phyloP scores from a whole-genome alignment of 495 filamentous ascomycete species.

The Trichocladium uniseriatum region DNA sequence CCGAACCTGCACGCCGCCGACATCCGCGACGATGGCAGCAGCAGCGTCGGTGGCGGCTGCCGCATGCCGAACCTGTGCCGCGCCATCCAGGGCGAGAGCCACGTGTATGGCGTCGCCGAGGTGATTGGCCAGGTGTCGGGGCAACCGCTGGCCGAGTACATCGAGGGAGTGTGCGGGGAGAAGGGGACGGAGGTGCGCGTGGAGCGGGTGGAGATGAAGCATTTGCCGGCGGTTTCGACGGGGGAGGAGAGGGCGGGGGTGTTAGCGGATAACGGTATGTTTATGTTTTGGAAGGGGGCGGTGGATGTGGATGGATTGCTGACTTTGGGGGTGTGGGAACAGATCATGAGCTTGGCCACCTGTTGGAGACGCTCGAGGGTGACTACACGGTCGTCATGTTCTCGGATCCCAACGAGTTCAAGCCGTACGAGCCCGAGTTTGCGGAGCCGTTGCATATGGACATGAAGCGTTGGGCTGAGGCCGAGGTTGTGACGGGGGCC shows the following conservation, averaged over 20 bases:
- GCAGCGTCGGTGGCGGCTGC: constrained; percentile 17
- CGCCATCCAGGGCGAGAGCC: constrained; percentile 11
- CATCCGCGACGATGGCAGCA: constrained; percentile 36
- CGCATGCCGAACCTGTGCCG: constrained; percentile 25
- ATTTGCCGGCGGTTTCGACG: constrained; percentile 38
- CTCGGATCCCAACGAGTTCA: constrained; percentile 30
- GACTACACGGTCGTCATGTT: constrained; percentile 42
- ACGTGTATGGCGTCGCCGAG: constrained; percentile 43
- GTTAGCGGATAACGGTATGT: constrained; percentile 57
- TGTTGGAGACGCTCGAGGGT: constrained; percentile 27
- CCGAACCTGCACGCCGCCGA: constrained; percentile 62
- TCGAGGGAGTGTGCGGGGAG: constrained; percentile 24
- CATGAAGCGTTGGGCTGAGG: constrained; percentile 34
- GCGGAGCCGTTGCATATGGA: constrained; percentile 36
- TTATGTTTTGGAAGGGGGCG: not conserved
- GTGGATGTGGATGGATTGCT: constrained; percentile 1
- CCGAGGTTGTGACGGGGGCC: constrained; percentile 7
- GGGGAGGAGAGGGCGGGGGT: constrained; percentile 41
- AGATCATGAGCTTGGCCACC: constrained; percentile 35
- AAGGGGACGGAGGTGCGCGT: constrained; percentile 31
- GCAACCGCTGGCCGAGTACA: constrained; percentile 26
- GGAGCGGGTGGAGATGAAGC: constrained; percentile 41
- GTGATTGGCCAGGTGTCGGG: constrained; percentile 51
- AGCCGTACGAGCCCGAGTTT: constrained; percentile 41
- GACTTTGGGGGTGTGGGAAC: constrained; percentile 7